phyloP scores from a whole-genome alignment of 2,329 filamentous ascomycete species.

The Tympanopsis confertula region DNA sequence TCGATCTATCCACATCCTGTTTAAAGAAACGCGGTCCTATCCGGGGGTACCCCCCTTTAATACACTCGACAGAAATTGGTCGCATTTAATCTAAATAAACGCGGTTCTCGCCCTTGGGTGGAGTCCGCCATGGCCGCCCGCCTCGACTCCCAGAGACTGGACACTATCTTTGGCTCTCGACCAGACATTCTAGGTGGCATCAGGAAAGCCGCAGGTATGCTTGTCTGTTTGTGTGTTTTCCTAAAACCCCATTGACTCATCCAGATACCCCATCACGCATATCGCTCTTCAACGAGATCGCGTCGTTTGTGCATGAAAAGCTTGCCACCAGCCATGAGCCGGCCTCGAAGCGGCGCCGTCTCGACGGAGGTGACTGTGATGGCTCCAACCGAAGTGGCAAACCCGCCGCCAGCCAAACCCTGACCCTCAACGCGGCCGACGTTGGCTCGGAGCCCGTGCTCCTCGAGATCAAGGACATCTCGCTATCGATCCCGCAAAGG shows the following conservation, averaged over 20 bases:
- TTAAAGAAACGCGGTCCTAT: no score
- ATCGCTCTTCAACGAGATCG: conserved; percentile 44
- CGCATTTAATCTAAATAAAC: no score
- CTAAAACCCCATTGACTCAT: neutral
- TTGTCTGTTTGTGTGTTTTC: neutral
- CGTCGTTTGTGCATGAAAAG: conserved; percentile 34
- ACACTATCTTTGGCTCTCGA: conserved; percentile 38
- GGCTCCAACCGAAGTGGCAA: no score
- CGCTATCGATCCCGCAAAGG: conserved; percentile 52
- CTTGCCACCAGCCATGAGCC: conserved; percentile 24
- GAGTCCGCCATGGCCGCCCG: conserved; percentile 10
- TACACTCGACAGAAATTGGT: no score
- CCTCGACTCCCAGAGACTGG: conserved; percentile 37
- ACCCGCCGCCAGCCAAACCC: neutral
- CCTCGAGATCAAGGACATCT: conserved; percentile 54
- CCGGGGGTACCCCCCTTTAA: no score
- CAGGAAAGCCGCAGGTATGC: conserved; percentile 36
- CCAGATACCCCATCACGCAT: conserved; percentile 37
- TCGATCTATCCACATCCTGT: no score
- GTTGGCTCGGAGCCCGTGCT: conserved; percentile 38
- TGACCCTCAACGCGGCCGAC: conserved; percentile 17
- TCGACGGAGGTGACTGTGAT: conserved; percentile 27
- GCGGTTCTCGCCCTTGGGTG: no score
- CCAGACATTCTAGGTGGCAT: conserved; percentile 45
- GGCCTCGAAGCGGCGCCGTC: conserved; percentile 37